phyloP scores from a whole-genome alignment of 371 early-diverging fungal species.

The Syncephalastrum contaminatum region DNA sequence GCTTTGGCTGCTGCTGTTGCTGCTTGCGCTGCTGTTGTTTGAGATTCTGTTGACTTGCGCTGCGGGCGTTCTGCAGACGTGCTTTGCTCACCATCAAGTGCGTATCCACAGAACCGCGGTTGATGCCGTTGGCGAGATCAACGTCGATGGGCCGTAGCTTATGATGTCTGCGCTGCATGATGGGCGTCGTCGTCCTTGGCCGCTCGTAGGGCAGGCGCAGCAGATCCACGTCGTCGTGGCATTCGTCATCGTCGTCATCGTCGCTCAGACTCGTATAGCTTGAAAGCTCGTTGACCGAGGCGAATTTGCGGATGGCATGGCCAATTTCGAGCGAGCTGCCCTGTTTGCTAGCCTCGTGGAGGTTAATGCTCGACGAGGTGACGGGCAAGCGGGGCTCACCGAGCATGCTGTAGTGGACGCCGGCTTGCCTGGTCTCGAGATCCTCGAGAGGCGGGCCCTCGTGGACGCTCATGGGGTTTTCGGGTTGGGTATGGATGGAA shows the following conservation, averaged over 20 bases:
- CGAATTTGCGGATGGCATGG: slow-evolving; percentile 19
- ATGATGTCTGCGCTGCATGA: slow-evolving; percentile 13
- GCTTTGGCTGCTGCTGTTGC: slow-evolving; percentile 1
- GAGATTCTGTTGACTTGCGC: slow-evolving; percentile 4
- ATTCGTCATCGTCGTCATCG: slow-evolving; percentile 1
- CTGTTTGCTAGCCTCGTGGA: not conserved
- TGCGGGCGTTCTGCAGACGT: slow-evolving; percentile 9
- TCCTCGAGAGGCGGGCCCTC: slow-evolving; percentile 15
- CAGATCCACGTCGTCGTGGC: not conserved
- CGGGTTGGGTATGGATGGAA: slow-evolving; percentile 1
- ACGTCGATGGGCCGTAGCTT: slow-evolving; percentile 22
- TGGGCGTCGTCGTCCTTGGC: slow-evolving; percentile 19
- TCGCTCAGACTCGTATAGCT: slow-evolving; percentile 2
- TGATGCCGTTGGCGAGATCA: slow-evolving; percentile 23
- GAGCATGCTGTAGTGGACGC: slow-evolving; percentile 14
- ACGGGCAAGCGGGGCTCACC: slow-evolving; percentile 17
- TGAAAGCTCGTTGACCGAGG: slow-evolving; percentile 17
- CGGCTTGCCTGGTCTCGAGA: slow-evolving; percentile 9
- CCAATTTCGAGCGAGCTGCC: slow-evolving; percentile 1
- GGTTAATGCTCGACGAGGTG: slow-evolving; percentile 13
- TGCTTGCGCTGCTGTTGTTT: slow-evolving; percentile 2
- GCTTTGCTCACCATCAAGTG: slow-evolving; percentile 14
- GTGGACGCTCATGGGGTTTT: slow-evolving; percentile 9
- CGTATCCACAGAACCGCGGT: slow-evolving; percentile 7
- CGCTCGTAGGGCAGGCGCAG: slow-evolving; percentile 6